These are phyloP conservation scores for Phytophthora ramorum DNA, from an alignment of 352 stramenopile genomes.

Conservation along the genomic window DNA sequence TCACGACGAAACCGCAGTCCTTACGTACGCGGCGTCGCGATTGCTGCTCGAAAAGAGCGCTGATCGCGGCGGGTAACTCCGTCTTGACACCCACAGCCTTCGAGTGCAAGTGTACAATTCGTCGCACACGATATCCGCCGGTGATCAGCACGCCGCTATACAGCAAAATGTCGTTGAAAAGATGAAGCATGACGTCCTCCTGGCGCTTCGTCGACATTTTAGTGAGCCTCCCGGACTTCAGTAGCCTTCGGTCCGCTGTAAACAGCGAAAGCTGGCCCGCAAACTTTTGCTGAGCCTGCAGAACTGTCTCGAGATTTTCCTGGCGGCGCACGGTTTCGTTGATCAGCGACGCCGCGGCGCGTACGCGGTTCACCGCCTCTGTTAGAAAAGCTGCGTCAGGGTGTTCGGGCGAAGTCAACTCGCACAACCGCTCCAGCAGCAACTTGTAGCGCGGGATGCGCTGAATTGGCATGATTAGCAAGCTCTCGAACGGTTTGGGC, in stretches of 20 bases:
- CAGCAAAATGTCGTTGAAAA: conserved; percentile 89
- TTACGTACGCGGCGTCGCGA: conserved; percentile 43
- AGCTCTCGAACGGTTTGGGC: conserved; percentile 78
- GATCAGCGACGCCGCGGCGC: conserved; percentile 71
- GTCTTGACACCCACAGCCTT: conserved; percentile 75
- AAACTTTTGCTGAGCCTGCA: conserved; percentile 85
- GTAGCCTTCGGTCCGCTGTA: conserved; percentile 61
- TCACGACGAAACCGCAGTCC: conserved; percentile 80
- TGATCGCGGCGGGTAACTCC: conserved; percentile 58
- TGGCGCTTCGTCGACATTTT: conserved; percentile 87
- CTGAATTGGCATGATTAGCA: conserved; percentile 94
- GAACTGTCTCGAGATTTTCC: conserved; percentile 81
- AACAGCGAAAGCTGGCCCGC: conserved; percentile 80
- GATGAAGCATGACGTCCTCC: conserved; percentile 84
- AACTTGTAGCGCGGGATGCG: conserved; percentile 93
- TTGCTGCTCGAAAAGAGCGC: conserved; percentile 57
- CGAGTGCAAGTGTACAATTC: conserved; percentile 75
- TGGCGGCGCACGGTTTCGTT: conserved; percentile 88
- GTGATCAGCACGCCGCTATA: conserved; percentile 83
- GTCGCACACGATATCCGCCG: conserved; percentile 73
- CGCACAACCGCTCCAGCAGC: conserved; percentile 77
- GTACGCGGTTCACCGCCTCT: conserved; percentile 66
- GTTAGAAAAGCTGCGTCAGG: conserved; percentile 68
- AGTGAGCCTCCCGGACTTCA: conserved; percentile 74
- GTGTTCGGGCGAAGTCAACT: conserved; percentile 71